Percentiles rank a stretch among this genome's conserved stretches.
phyloP scores from a whole-genome alignment of 106 monocot species.

The Allium fistulosum region DNA sequence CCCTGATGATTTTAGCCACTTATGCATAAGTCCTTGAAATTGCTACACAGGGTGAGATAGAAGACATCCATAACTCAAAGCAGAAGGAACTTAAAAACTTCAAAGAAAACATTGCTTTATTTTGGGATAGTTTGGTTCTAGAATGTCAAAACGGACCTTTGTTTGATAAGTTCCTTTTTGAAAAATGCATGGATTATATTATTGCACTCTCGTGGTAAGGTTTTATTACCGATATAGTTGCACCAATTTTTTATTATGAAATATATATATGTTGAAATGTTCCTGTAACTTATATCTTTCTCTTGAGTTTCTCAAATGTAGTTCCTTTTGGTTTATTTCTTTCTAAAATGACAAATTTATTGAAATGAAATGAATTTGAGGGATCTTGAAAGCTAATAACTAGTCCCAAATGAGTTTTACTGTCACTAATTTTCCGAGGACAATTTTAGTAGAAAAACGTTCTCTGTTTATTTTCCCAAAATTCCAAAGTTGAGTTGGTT shows the following conservation, averaged over 20 bases:
- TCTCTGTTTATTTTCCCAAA: too few relatives aligned
- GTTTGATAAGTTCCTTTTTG: constrained; percentile 83
- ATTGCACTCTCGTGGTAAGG: constrained; percentile 92
- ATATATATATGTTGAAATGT: neutral
- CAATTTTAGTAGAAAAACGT: too few relatives aligned
- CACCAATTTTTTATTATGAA: too few relatives aligned
- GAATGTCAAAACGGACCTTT: constrained; percentile 96
- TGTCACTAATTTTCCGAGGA: too few relatives aligned
- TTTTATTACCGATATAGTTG: neutral
- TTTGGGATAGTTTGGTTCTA: constrained; percentile 84
- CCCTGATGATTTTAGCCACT: constrained; percentile 26
- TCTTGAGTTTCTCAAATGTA: too few relatives aligned
- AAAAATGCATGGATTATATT: constrained; percentile 87
- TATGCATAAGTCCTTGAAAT: neutral
- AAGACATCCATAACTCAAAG: constrained; percentile 80
- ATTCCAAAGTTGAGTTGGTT: too few relatives aligned
- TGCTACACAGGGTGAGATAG: constrained; percentile 47
- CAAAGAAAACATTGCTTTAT: constrained; percentile 77
- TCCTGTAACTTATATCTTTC: neutral
- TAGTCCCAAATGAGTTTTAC: too few relatives aligned
- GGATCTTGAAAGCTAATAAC: too few relatives aligned
- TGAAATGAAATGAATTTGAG: too few relatives aligned
- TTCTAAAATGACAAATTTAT: too few relatives aligned
- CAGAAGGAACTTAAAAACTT: constrained; percentile 77
- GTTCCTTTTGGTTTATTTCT: too few relatives aligned